Evolutionary conservation across 2,329 filamentous ascomycete genomes (phyloP), one percentile per base, ranked within the genome.

Genomic region (Aspergillus hiratsukae): DNA sequence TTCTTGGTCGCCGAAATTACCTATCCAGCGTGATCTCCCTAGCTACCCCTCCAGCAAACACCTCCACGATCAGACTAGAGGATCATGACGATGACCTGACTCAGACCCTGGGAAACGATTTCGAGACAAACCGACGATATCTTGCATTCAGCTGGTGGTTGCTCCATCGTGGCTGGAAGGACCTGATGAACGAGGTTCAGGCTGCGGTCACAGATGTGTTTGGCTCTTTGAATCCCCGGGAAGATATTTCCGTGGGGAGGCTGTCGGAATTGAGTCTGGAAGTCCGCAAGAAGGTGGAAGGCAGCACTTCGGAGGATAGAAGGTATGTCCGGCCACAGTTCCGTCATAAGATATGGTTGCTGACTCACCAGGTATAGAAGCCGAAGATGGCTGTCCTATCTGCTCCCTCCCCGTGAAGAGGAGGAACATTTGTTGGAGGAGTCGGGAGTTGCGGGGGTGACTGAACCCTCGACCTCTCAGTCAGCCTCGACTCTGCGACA

Each of bases 131-230:
- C 75, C 83, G 92, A 65, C 89, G 90, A 69, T 99, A 97, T 70
- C 81, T 99, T 50, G 95, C 92, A 43, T 96, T 97, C 72, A 96
- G 91, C 75, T 99, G 94, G 94, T 99, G 93, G 92, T 78, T 99
- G 49, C 80, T 99, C 49, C 93, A 99, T 75, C 85, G 86, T 62
- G 94, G 94, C 46, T 97, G 91, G 87, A 85, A 86, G 62, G 85
- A 91, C 56, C 78, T 97, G 55, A 88, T 91, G 82, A 80, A 85
- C 55, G 88, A 87, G 61, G 92, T 99, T 49, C 87, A 91, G 69
- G 78, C 80, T n/a, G 91, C 91, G 3, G 94, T 99, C 25, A 87
- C 88, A 65, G 88, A 95, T 53, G 89, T 93, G 25, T 97, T 97
- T 73, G 90, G 91, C n/a, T 81, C 85, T 59, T 79, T 97, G 51